phyloP scores from a whole-genome alignment of 177 flowering plant genomes.

The Vitis hybrid region DNA sequence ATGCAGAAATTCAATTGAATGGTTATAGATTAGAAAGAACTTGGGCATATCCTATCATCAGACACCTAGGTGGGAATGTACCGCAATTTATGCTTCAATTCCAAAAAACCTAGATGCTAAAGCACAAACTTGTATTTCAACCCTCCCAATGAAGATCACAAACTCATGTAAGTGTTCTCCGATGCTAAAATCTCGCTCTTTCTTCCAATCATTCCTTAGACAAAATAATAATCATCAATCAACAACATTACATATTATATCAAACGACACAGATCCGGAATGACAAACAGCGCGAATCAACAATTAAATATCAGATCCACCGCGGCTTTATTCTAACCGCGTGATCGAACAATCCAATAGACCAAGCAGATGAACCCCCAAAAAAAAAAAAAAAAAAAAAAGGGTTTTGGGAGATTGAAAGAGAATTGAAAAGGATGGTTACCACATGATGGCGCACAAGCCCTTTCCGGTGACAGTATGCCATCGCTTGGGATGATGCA shows the following conservation, averaged over 20 bases:
- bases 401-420: background rate
- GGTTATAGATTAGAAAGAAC: no score
- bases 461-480: conserved; percentile 85
- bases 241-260: background rate
- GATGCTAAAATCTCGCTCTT: no score
- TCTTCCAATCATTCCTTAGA: background rate
- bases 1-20: no score
- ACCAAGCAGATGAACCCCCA: background rate
- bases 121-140: no score
- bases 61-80: no score
- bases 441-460: conserved; percentile 95
- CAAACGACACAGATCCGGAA: background rate
- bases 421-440: background rate
- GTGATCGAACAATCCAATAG: background rate
- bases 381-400: background rate
- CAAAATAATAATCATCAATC: background rate
- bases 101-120: no score
- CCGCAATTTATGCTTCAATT: no score
- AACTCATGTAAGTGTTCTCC: no score
- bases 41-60: no score
- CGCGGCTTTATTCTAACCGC: background rate
- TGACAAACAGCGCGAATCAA: background rate
- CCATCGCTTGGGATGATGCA: conserved; percentile 89
- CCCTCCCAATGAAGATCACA: no score
- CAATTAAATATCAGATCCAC: background rate